Percentiles rank a stretch among this genome's conserved stretches.
Conservation (phyloP, 2,329 filamentous ascomycete species). For the Hortaea werneckii region DNA sequence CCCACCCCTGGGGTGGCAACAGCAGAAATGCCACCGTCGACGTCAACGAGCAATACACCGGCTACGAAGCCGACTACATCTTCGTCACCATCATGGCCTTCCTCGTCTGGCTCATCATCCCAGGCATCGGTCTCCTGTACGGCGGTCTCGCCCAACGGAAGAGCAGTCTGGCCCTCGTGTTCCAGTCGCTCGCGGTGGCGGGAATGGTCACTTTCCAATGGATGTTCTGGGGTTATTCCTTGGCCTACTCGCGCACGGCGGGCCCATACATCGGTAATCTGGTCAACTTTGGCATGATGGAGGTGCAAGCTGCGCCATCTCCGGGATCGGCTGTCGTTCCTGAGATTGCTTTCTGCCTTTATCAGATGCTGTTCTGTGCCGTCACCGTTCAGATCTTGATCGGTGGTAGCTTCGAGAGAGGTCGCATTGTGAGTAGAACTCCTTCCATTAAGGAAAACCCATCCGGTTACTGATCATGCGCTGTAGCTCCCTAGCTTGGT, state of each 20-base stretch:
- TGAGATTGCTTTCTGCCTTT: conserved; percentile 57
- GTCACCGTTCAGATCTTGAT: conserved; percentile 55
- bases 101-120: conserved; percentile 57
- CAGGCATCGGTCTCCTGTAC: conserved; percentile 56
- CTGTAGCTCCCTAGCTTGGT: not conserved
- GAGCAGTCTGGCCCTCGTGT: conserved; percentile 51
- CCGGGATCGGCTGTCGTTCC: conserved; percentile 42
- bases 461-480: not conserved
- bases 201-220: conserved; percentile 50
- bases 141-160: conserved; percentile 53
- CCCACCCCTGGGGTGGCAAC: conserved; percentile 45
- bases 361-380: conserved; percentile 54
- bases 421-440: conserved; percentile 42
- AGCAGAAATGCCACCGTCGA: conserved; percentile 36
- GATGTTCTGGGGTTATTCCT: conserved; percentile 55
- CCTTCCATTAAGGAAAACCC: not conserved
- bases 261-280: conserved; percentile 54
- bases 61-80: conserved; percentile 51
- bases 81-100: conserved; percentile 50
- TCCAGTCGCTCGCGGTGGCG: conserved; percentile 51
- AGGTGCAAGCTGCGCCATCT: conserved; percentile 51
- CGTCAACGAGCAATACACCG: conserved; percentile 49
- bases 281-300: conserved; percentile 50
- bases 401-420: conserved; percentile 53
- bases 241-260: conserved; percentile 51